Percentiles rank a stretch among this genome's conserved stretches.
These are phyloP conservation scores for Vinca minor DNA, from an alignment of 257 asterid species.

Conservation along the genomic window DNA sequence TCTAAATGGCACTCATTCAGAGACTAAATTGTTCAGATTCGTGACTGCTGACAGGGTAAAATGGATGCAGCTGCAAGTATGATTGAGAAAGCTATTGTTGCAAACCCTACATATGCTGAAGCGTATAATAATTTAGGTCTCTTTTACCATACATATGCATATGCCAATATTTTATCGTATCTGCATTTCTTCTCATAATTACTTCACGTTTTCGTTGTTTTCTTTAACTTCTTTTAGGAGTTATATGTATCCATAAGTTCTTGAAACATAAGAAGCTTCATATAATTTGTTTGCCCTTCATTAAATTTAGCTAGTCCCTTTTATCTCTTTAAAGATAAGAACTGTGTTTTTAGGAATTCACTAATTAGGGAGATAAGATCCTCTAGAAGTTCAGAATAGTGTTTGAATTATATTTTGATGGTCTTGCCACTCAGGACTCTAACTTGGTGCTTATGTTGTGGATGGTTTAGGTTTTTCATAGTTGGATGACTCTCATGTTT, in stretches of 20 bases:
- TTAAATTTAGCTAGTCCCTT: neutral
- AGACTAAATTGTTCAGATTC: conserved; percentile 11
- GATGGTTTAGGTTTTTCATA: neutral
- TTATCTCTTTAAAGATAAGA: neutral
- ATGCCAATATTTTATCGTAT: neutral
- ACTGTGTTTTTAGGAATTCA: neutral
- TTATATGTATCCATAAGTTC: neutral
- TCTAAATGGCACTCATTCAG: neutral
- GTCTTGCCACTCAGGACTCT: neutral
- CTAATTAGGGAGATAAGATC: neutral
- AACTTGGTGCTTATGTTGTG: neutral
- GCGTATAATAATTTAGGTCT: conserved; percentile 95
- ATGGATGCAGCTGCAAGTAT: conserved; percentile 98
- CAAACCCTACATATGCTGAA: conserved; percentile 99
- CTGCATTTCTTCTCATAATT: neutral
- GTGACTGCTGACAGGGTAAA: conserved; percentile 62
- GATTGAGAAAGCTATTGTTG: conserved; percentile 95
- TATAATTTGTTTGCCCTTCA: neutral
- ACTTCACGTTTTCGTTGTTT: neutral
- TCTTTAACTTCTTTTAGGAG: neutral
- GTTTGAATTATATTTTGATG: neutral
- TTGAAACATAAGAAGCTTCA: neutral
- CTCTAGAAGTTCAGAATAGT: neutral
- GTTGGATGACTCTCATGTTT: neutral
- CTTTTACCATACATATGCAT: neutral